Base-by-base conservation (phyloP, 495 filamentous ascomycete genomes). In the Pseudotulostoma volvatum region DNA sequence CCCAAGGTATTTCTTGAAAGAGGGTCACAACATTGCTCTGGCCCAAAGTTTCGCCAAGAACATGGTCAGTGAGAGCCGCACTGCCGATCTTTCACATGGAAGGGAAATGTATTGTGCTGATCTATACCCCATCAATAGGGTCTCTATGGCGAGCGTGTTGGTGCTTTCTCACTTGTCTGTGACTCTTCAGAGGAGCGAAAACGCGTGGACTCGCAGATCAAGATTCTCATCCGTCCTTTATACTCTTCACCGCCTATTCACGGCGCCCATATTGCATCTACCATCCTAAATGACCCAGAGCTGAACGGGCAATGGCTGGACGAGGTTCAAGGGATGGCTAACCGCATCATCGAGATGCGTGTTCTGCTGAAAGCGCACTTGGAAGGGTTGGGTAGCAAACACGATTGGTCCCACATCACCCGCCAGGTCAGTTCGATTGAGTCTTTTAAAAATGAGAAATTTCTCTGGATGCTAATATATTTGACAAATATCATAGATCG, bases 11-110 rank as follows among this genome's bases (percentile, higher is more conserved):
- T 97, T 97, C 53, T 74, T 95, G 54, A 73, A 78, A 60, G 67
- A 97, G 63, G 90, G 88, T 51, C 88, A 94, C 68, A 74, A 80
- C 56, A 77, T 92, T 50, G 76, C 71, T 52, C 74, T 97, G 44
- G 77, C 83, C 50, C 90, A 97, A 69, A 87, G 81, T 38, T 97
- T 97, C 61, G 90, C 90, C 57, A 97, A 97, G 82, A 97, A 97
- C 74, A 97, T 97, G 90, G 78, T 82, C 59, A 37, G 59, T 52
- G 32, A n/a, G n/a, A n/a, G n/a, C n/a, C n/a, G n/a, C n/a, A n/a
- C n/a, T n/a, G n/a, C n/a, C n/a, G n/a, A n/a, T n/a, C n/a, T n/a
- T n/a, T n/a, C n/a, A n/a, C n/a, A n/a, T n/a, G n/a, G n/a, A n/a
- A n/a, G n/a, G n/a, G n/a, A n/a, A n/a, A n/a, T n/a, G n/a, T n/a